Percentiles rank a stretch among this genome's conserved stretches.
Conservation (phyloP, 1,284 basidiomycete genomes). For the Tilletiopsis washingtonensis region DNA sequence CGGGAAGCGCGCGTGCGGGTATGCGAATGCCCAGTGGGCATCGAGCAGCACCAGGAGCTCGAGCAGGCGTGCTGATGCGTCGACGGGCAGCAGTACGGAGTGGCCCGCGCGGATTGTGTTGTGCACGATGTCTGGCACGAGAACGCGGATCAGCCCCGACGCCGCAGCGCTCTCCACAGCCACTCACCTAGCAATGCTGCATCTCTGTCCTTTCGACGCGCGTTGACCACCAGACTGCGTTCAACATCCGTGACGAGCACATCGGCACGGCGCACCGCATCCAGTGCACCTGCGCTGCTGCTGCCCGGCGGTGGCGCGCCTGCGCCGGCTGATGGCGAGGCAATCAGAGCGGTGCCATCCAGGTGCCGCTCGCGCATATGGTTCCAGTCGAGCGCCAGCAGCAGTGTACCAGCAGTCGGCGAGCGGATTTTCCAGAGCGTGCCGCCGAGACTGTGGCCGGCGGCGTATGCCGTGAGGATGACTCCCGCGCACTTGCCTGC, state of each 20-base stretch:
- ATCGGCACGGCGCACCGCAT: conserved; percentile 38
- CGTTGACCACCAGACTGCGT: conserved; percentile 64
- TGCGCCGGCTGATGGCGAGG: conserved; percentile 12
- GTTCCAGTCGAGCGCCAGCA: conserved; percentile 93
- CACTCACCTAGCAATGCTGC: conserved; percentile 52
- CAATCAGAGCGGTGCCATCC: conserved; percentile 69
- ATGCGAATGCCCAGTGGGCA: conserved; percentile 89
- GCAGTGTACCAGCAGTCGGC: conserved; percentile 85
- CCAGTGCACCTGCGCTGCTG: conserved; percentile 8
- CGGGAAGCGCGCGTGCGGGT: conserved; percentile 52
- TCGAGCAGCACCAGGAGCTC: conserved; percentile 91
- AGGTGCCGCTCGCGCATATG: conserved; percentile 94
- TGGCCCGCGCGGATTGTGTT: conserved; percentile 72
- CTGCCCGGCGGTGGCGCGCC: conserved; percentile 15
- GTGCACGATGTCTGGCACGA: conserved; percentile 57
- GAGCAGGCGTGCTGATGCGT: conserved; percentile 83
- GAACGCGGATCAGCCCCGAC: too few species aligned
- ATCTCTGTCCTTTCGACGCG: conserved; percentile 83
- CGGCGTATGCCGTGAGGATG: conserved; percentile 90
- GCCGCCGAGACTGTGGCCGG: conserved; percentile 91
- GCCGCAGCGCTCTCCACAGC: too few species aligned
- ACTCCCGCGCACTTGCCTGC: conserved; percentile 49
- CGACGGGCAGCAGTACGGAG: conserved; percentile 81
- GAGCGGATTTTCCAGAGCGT: conserved; percentile 98
- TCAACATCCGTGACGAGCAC: conserved; percentile 89